Percentiles rank a stretch among this genome's conserved stretches.
phyloP scores from a whole-genome alignment of 257 asterid genomes.

The Petrea volubilis region DNA sequence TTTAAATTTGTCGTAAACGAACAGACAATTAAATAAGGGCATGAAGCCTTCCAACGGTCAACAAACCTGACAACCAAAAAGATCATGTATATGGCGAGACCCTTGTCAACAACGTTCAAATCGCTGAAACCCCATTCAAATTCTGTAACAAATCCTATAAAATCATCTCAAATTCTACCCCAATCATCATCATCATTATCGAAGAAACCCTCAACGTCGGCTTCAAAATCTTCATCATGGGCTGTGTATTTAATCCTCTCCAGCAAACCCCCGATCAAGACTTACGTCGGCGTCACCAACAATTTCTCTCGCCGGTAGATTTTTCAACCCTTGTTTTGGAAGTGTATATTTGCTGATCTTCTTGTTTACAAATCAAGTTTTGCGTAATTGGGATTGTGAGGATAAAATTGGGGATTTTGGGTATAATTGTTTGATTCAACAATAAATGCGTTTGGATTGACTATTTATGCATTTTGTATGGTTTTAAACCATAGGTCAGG shows the following conservation, averaged over 20 bases:
- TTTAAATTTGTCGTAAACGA: background rate
- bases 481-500: too few relatives aligned
- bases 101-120: conserved; percentile 58
- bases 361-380: background rate
- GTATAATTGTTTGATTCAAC: background rate
- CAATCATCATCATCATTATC: conserved; percentile 28
- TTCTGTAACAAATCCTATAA: conserved; percentile 17
- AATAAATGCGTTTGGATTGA: background rate
- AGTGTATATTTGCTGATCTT: background rate
- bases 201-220: conserved; percentile 25
- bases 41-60: conserved; percentile 17
- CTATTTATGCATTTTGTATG: too few relatives aligned
- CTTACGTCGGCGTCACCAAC: conserved; percentile 85
- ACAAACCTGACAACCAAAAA: background rate
- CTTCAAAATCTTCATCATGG: conserved; percentile 47
- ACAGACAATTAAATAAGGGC: background rate
- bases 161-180: conserved; percentile 20
- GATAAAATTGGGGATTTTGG: background rate
- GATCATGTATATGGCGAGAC: conserved; percentile 44
- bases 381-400: background rate
- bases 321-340: too few relatives aligned
- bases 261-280: conserved; percentile 67
- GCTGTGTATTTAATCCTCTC: conserved; percentile 77
- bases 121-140: conserved; percentile 54
- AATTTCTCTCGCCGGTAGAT: conserved; percentile 74